Evolutionary conservation across 2,329 filamentous ascomycete species (phyloP), one percentile per base, ranked within the genome.

Genomic region (Elsinoe australis): DNA sequence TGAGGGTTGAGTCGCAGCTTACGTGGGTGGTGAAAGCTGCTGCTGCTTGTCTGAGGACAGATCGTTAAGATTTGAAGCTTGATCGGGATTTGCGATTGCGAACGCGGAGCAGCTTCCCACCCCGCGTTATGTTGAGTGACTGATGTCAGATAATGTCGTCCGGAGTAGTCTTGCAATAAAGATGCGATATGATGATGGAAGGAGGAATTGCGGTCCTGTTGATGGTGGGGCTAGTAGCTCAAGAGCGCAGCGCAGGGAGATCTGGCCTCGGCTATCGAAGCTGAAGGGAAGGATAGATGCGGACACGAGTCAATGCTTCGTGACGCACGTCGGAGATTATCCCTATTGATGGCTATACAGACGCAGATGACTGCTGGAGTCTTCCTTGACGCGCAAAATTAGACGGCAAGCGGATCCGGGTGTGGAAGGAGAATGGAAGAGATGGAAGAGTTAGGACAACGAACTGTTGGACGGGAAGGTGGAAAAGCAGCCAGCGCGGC

Each of bases 91-190:
- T 24, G 39, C 39, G 39, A 8, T 19, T 29, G 26, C 26, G 39
- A 44, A 44, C 39, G 39, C 39, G 39, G 39, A 44, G 39, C 39
- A 44, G 39, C 24, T 44, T 26, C 24, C 39, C 39, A 44, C 39
- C 28, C 39, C 39, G 39, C 39, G 39, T 44, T 19, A 26, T 44
- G 39, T n/a, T 31, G 17, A 14, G 24, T 12, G 17, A 32, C 39
- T 17, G 26, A 9, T 26, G 22, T 12, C n/a, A 31, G n/a, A 17
- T 12, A 10, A 15, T 21, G 26, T 26, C 19, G 8, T n/a, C 10
- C 8, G 10, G n/a, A 41, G 19, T 21, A 24, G 2, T 7, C 19
- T 9, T 12, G 5, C 22, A 24, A 24, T 28, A 15, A 41, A 18
- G 21, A 41, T 41, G 36, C 17, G 14, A 9, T 22, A 15, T 28